Evolutionary conservation across 2,329 filamentous ascomycete species (phyloP).

Genomic region (Aspergillus candidus): DNA sequence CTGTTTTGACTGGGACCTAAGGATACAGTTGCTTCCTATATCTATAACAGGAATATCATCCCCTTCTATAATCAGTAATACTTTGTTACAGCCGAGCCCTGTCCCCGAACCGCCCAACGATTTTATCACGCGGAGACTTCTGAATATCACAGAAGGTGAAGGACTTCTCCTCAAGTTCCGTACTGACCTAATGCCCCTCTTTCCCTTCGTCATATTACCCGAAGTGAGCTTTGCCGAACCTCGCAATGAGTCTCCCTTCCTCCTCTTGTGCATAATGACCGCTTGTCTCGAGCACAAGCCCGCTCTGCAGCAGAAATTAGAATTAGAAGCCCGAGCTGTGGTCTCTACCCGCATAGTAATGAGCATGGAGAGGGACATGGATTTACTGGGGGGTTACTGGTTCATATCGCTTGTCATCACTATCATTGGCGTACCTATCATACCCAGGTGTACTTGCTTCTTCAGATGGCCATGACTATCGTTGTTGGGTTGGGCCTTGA

Average conservation of each 20-base stretch:
- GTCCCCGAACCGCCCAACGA: background rate
- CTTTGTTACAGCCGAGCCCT: background rate
- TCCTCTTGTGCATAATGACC: constrained; percentile 4
- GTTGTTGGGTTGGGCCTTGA: constrained; percentile 5
- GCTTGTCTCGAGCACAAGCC: constrained; percentile 3
- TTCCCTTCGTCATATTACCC: constrained; percentile 2
- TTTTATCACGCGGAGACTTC: background rate
- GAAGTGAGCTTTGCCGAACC: constrained; percentile 2
- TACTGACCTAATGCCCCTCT: background rate
- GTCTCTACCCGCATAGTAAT: constrained; percentile 2
- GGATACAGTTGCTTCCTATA: background rate
- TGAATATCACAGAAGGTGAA: background rate
- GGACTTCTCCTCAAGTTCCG: background rate
- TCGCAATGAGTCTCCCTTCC: constrained; percentile 2
- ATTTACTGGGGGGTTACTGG: constrained; percentile 2
- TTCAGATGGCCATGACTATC: constrained; percentile 4
- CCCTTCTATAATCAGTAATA: background rate
- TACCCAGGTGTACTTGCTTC: constrained; percentile 3
- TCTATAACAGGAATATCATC: background rate
- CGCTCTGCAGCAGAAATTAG: constrained; percentile 1
- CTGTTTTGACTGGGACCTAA: too few species aligned
- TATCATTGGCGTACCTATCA: constrained; percentile 2
- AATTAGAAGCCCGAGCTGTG: background rate
- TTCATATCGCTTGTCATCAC: constrained; percentile 3
- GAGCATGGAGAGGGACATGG: constrained; percentile 4